phyloP scores from a whole-genome alignment of 2,329 filamentous ascomycete species.

The Alternaria alternata region DNA sequence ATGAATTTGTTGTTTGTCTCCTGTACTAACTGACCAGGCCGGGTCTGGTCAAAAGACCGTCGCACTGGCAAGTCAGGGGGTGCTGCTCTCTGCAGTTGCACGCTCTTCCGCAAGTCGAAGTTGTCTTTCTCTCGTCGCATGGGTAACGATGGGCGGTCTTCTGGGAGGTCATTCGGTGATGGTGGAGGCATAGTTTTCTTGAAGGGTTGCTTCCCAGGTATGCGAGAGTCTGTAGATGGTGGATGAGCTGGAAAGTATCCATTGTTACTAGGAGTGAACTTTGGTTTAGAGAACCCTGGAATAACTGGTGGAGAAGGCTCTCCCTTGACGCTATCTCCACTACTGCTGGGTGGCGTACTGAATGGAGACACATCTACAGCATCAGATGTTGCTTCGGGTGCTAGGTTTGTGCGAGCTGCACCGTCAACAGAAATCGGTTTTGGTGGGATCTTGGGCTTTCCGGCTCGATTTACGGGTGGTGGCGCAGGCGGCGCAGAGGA shows the following conservation, averaged over 20 bases:
- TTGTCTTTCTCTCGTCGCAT: slow-evolving; percentile 52
- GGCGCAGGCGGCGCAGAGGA: slow-evolving; percentile 58
- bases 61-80: slow-evolving; percentile 47
- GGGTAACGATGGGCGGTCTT: slow-evolving; percentile 61
- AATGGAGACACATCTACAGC: slow-evolving; percentile 76
- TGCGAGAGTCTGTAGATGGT: slow-evolving; percentile 31
- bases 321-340: slow-evolving; percentile 63
- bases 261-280: slow-evolving; percentile 31
- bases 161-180: slow-evolving; percentile 40
- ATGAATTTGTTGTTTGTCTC: slow-evolving; percentile 42
- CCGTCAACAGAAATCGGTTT: slow-evolving; percentile 52
- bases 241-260: slow-evolving; percentile 46
- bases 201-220: slow-evolving; percentile 22
- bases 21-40: slow-evolving; percentile 33
- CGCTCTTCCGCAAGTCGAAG: slow-evolving; percentile 46
- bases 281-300: slow-evolving; percentile 36
- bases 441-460: slow-evolving; percentile 73
- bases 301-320: slow-evolving; percentile 34
- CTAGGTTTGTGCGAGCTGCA: slow-evolving; percentile 35
- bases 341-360: slow-evolving; percentile 82
- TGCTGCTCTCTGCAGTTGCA: slow-evolving; percentile 39
- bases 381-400: slow-evolving; percentile 52
- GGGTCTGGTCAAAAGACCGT: slow-evolving; percentile 46
- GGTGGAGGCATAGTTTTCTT: slow-evolving; percentile 28
- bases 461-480: slow-evolving; percentile 80